A percentile compares a stretch with the other conserved stretches of the same genome.
These are phyloP conservation scores for Mycena polygramma DNA, from an alignment of 768 basidiomycete species.

Conservation along the genomic window DNA sequence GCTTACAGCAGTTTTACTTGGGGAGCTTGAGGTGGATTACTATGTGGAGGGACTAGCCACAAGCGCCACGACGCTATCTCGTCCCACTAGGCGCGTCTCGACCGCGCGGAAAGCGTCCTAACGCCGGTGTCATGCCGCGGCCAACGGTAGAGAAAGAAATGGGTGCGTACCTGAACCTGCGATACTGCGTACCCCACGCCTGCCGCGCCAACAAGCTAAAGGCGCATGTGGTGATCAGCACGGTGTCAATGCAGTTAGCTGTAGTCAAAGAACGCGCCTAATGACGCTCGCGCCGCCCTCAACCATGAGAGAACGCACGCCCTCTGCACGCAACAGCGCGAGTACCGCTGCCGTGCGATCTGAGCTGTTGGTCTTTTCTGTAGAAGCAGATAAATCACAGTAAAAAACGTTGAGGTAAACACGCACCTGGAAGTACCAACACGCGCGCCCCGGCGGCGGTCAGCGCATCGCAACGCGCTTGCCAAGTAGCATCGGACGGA, in stretches of 20 bases:
- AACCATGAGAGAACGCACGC: slow-evolving; percentile 88
- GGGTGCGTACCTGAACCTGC: neutral
- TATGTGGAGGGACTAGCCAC: neutral
- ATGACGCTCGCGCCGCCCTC: slow-evolving; percentile 94
- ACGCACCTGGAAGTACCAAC: slow-evolving; percentile 57
- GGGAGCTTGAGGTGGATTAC: neutral
- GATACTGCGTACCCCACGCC: slow-evolving; percentile 68
- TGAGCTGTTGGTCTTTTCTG: neutral
- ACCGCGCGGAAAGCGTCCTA: slow-evolving; percentile 16
- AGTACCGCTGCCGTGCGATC: slow-evolving; percentile 64
- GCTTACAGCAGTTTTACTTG: neutral
- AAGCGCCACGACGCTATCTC: slow-evolving; percentile 32
- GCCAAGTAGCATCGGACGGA: slow-evolving; percentile 42
- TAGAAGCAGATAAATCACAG: no score
- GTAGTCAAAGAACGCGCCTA: slow-evolving; percentile 63
- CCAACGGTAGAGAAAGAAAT: neutral
- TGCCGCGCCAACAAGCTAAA: slow-evolving; percentile 78
- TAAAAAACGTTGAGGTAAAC: neutral
- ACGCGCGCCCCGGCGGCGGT: slow-evolving; percentile 77
- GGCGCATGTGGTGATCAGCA: slow-evolving; percentile 93
- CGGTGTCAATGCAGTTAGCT: slow-evolving; percentile 67
- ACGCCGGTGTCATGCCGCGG: no score
- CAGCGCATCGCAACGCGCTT: slow-evolving; percentile 57
- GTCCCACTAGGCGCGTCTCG: slow-evolving; percentile 27
- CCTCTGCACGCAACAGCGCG: slow-evolving; percentile 62